Percentiles rank a stretch among this genome's conserved stretches.
phyloP scores from a whole-genome alignment of 352 stramenopile genomes.

The Phytophthora pisi region DNA sequence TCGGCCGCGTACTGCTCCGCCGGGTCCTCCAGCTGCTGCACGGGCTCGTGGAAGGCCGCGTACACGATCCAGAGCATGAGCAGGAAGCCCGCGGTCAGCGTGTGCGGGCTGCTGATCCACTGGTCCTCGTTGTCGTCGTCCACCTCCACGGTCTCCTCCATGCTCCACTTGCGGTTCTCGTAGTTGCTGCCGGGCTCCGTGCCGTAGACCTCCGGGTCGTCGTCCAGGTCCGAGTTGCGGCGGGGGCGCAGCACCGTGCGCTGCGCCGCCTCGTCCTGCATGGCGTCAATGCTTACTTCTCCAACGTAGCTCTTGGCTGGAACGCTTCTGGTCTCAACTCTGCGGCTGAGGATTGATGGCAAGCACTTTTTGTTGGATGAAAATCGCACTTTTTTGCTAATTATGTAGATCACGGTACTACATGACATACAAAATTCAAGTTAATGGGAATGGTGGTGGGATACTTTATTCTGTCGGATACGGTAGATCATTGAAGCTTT shows the following conservation, averaged over 20 bases:
- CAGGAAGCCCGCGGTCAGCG: constrained; percentile 77
- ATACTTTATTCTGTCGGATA: constrained; percentile 27
- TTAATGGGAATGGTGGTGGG: constrained; percentile 1
- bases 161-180: constrained; percentile 85
- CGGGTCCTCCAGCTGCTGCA: constrained; percentile 43
- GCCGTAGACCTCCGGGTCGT: constrained; percentile 51
- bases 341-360: constrained; percentile 22
- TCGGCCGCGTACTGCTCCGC: constrained; percentile 48
- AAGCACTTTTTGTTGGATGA: constrained; percentile 29
- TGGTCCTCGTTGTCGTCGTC: constrained; percentile 77
- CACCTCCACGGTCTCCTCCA: constrained; percentile 78
- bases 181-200: constrained; percentile 61
- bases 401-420: constrained; percentile 24
- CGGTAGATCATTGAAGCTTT: constrained; percentile 4
- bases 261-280: constrained; percentile 42
- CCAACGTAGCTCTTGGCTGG: constrained; percentile 7
- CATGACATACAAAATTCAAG: not conserved
- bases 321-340: not conserved
- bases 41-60: constrained; percentile 72
- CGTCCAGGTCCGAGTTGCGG: constrained; percentile 62
- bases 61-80: constrained; percentile 89
- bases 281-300: not conserved
- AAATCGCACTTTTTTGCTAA: constrained; percentile 29
- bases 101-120: constrained; percentile 88
- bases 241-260: constrained; percentile 55